Percentiles rank a stretch among this genome's conserved stretches.
Conservation (phyloP, 495 filamentous ascomycete species). For the Penicilliopsis zonata region DNA sequence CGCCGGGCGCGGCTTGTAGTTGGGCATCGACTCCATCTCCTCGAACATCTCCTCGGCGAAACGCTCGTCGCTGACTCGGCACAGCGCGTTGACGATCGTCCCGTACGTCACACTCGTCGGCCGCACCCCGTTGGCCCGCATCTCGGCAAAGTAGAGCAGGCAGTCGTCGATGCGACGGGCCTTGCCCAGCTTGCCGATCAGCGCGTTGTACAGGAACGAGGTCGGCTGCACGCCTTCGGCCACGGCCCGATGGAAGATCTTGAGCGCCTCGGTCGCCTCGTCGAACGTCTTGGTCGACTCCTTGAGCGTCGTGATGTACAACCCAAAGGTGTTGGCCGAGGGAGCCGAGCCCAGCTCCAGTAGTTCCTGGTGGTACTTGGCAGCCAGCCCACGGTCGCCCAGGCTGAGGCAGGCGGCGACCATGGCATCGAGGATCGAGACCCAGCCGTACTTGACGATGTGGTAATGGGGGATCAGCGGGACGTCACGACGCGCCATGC, state of each 20-base stretch:
- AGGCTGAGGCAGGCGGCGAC: slow-evolving; percentile 81
- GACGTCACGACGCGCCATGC: slow-evolving; percentile 77
- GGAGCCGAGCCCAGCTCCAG: slow-evolving; percentile 78
- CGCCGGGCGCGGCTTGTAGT: slow-evolving; percentile 94
- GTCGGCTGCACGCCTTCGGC: slow-evolving; percentile 90
- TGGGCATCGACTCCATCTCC: slow-evolving; percentile 97
- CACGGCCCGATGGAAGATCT: slow-evolving; percentile 90
- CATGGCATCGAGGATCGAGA: slow-evolving; percentile 90
- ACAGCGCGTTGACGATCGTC: slow-evolving; percentile 94
- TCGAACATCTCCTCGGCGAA: slow-evolving; percentile 97
- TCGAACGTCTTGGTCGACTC: slow-evolving; percentile 95
- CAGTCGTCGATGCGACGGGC: slow-evolving; percentile 96
- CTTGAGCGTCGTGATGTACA: slow-evolving; percentile 97
- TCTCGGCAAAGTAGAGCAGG: slow-evolving; percentile 93
- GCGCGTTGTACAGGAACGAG: slow-evolving; percentile 95
- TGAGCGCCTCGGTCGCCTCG: slow-evolving; percentile 90
- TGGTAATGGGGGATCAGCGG: slow-evolving; percentile 70
- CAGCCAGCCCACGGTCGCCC: slow-evolving; percentile 66
- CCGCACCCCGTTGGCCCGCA: slow-evolving; percentile 84
- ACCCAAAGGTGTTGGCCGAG: slow-evolving; percentile 91
- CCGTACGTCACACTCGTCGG: slow-evolving; percentile 97
- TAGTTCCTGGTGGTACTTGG: slow-evolving; percentile 81
- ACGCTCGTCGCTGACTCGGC: slow-evolving; percentile 92
- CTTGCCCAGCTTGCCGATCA: slow-evolving; percentile 97
- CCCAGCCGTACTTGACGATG: slow-evolving; percentile 87